A percentile compares a stretch with the other conserved stretches of the same genome.
phyloP scores from a whole-genome alignment of 257 asterid species.

The Echites panduratus region DNA sequence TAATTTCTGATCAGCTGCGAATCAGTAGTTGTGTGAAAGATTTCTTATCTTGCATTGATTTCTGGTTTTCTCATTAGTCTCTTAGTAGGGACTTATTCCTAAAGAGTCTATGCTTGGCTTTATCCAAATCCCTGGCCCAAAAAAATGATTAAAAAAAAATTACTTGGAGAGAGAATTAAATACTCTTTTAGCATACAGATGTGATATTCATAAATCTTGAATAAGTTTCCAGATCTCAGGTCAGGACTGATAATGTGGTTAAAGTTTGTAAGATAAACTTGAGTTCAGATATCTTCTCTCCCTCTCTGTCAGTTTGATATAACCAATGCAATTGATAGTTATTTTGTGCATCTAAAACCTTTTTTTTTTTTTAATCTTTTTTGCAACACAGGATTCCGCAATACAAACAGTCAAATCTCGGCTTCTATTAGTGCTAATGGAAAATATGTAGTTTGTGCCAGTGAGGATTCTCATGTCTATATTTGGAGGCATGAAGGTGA shows the following conservation, averaged over 20 bases:
- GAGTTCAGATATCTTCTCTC: background rate
- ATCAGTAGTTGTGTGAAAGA: background rate
- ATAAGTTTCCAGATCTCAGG: background rate
- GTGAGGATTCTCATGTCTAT: conserved; percentile 90
- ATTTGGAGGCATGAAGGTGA: conserved; percentile 90
- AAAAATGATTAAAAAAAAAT: background rate
- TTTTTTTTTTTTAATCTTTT: background rate
- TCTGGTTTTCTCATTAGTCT: background rate
- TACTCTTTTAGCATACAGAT: background rate
- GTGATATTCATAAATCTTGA: background rate
- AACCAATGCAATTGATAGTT: background rate
- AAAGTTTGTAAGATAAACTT: background rate
- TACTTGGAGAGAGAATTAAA: background rate
- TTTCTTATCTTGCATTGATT: background rate
- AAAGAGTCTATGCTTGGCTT: background rate
- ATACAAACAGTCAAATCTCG: conserved; percentile 86
- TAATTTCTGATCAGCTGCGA: background rate
- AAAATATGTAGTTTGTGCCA: conserved; percentile 76
- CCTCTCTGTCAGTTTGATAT: background rate
- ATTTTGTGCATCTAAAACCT: background rate
- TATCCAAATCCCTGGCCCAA: background rate
- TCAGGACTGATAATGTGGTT: background rate
- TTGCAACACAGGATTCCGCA: conserved; percentile 71
- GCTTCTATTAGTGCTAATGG: conserved; percentile 86
- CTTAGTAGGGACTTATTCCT: background rate